A percentile compares a stretch with the other conserved stretches of the same genome.
Conservation (phyloP, 148 eudicot species). For the Chenopodium quinoa region DNA sequence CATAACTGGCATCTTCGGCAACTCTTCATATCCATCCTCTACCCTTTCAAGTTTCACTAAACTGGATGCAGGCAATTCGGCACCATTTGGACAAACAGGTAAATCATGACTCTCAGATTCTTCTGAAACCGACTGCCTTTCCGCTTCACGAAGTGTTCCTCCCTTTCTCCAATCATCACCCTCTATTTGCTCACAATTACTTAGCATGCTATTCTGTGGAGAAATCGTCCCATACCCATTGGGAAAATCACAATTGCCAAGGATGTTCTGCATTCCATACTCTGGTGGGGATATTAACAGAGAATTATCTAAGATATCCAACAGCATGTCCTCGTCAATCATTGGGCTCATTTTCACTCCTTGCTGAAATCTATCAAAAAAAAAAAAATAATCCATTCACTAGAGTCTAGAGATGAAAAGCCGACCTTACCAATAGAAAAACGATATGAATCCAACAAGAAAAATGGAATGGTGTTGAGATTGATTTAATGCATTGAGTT, state of each 20-base stretch:
- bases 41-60: background rate
- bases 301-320: constrained; percentile 37
- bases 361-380: constrained; percentile 9
- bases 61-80: constrained; percentile 6
- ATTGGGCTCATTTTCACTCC: constrained; percentile 37
- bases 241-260: constrained; percentile 49
- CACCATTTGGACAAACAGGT: constrained; percentile 2
- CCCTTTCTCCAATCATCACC: background rate
- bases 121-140: constrained; percentile 22
- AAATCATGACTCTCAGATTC: constrained; percentile 23
- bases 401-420: background rate
- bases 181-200: constrained; percentile 6
- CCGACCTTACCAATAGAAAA: background rate
- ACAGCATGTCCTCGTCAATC: constrained; percentile 28
- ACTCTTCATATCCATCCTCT: constrained; percentile 19
- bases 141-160: constrained; percentile 16
- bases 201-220: background rate
- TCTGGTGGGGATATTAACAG: constrained; percentile 29
- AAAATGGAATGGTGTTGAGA: background rate
- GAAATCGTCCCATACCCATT: constrained; percentile 56
- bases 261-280: constrained; percentile 53
- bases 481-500: background rate
- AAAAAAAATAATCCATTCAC: background rate
- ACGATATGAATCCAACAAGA: background rate
- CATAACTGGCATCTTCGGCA: constrained; percentile 1